Base-by-base conservation (phyloP, 2,329 filamentous ascomycete species). In the Fusarium concolor region DNA sequence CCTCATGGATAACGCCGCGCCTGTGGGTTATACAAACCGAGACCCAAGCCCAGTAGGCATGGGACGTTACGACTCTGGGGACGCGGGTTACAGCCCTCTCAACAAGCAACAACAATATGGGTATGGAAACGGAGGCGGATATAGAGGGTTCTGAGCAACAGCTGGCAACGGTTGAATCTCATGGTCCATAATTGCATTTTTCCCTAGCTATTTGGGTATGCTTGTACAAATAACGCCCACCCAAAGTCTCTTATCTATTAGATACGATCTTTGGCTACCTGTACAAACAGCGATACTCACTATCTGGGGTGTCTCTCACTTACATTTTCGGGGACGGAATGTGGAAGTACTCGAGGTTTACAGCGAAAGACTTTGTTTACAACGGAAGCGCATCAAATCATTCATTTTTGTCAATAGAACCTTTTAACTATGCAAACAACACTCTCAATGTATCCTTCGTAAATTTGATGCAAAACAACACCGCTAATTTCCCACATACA, bases 1-100 rank as follows among this genome's bases (percentile, higher is more conserved):
- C 50, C 77, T 85, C 17, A 71, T 84, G 15, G 61, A 71, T 14
- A 73, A 77, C 42, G 80, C 82, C 2, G 82, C 81, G 29, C 81
- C 82, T 4, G 74, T 81, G 17, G 75, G 76, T n/a, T 72, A 71
- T 57, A 62, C 75, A 76, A 78, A 41, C 68, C 46, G 63, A 56
- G 39, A 67, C 39, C 52, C 68, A 52, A 57, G 56, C 39, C 49
- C 69, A 44, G 56, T 60, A 15, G 66, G 65, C 8, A 28, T 61
- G 37, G 68, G 63, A 24, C 64, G 62, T 9, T 70, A 68, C 39
- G 62, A 68, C 38, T 67, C 52, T 44, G 71, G 66, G 18, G 66
- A 72, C 29, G 68, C 61, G 10, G 54, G 56, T n/a, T 76, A 76
- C 41, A 59, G 53, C 22, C 55, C 56, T 11, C 55, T 58, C 12